Base-by-base conservation (phyloP, 2,329 filamentous ascomycete species). In the Verticillium longisporum region DNA sequence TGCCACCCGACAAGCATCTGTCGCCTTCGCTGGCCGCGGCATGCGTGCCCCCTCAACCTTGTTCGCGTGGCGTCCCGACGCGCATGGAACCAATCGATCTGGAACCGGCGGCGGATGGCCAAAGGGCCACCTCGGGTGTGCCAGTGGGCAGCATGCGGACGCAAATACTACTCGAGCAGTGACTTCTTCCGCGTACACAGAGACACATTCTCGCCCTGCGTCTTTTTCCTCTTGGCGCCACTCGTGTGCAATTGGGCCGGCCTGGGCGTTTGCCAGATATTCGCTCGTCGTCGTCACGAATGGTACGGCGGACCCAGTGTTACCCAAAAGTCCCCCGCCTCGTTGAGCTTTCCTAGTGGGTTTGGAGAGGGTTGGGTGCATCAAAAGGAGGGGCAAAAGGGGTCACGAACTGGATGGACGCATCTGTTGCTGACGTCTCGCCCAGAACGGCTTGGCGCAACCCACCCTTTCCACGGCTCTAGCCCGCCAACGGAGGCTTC, bases 201-300 rank as follows among this genome's bases (percentile, higher is more conserved):
- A 50, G 45, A 50, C 18, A n/a, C 41, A 34, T 26, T 38, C 56
- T 21, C 15, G 37, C 21, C 56, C 37, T 58, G 56, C 56, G 45
- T 50, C 36, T 45, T 57, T 57, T 15, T 37, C 36, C 36, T 7
- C 56, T 58, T 58, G 56, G 56, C 56, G 26, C 38, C 4, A 36
- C 21, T 31, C 26, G 15, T 45, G 41, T 26, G 56, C 34, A 32
- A 38, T 50, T 58, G 37, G 56, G 37, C 56, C 56, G 56, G 41
- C 41, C 56, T 58, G 56, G 56, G 56, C 56, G 26, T 53, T 26
- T 50, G 56, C 38, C 56, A 45, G 56, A 58, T 58, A 58, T 58
- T 58, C 56, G 37, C 56, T 58, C 56, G 56, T 36, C 55, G 55
- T 56, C 55, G 55, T 31, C 56, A 50, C 37, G 4, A 26, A 31